Evolutionary conservation across 2,329 filamentous ascomycete species (phyloP), one percentile per base, ranked within the genome.

Genomic region (Fusarium subtropicale): DNA sequence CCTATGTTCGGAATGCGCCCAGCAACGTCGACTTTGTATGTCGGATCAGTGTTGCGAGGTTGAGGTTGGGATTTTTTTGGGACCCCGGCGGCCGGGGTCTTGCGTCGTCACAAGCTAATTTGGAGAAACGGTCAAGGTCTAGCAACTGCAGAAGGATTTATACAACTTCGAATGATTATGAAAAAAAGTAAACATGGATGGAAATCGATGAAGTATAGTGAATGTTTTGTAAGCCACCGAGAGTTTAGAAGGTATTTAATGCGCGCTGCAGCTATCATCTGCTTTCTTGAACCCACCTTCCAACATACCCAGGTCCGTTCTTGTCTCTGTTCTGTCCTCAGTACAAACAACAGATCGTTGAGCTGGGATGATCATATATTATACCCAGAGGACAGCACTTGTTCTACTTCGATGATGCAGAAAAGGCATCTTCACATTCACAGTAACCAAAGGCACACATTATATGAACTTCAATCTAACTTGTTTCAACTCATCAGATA

Each of bases 401-500:
- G 24, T 22, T 15, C 10, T 13, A 20, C 7, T 30, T 30, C 15
- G 7, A 5, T 20, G 28, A 5, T 34, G 26, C 18, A 31, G 5
- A 30, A 15, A 28, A 15, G 12, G 4, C 30, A 13, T 24, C 9
- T n/a, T 47, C 20, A 31, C 16, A 33, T 61, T 66, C 47, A 46
- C 42, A 22, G 18, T 18, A 45, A 22, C 5, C 11, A 16, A 33
- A 31, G 31, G 54, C 28, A 46, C 44, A 44, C 20, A 48, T 46
- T 28, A 30, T 57, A 56, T 73, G 54, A 66, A 73, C 59, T 70
- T 76, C 68, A 74, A 77, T 78, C 74, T 77, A 64, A 78, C 76
- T 76, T 74, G 76, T 79, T 79, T 78, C 74, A 79, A 79, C 77
- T 81, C 77, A 81, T 80, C 74, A 72, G 71, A 75, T 74, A 78